Evolutionary conservation across 148 eudicot species (phyloP).

Genomic region (Fagopyrum homotropicum): DNA sequence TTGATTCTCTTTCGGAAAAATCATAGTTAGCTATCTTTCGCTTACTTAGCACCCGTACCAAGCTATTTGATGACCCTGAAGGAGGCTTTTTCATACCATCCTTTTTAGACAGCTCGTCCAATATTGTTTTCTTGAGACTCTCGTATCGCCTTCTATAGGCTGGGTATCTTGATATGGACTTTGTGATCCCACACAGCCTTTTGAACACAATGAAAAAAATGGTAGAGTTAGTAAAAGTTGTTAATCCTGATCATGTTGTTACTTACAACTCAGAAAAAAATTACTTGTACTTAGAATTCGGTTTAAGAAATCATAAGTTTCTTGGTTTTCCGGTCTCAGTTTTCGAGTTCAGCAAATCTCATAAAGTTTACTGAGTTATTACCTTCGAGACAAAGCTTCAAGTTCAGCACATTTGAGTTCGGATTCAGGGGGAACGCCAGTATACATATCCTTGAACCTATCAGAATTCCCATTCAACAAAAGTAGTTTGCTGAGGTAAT

Average conservation of each 20-base stretch:
- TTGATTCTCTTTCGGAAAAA: neutral
- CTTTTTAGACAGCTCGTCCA: constrained; percentile 50
- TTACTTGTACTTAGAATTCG: too few species aligned
- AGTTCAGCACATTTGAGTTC: constrained; percentile 74
- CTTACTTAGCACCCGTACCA: constrained; percentile 43
- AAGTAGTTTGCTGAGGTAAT: constrained; percentile 59
- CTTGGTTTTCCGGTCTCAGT: too few species aligned
- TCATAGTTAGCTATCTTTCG: neutral
- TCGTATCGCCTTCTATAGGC: constrained; percentile 84
- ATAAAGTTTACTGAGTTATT: neutral
- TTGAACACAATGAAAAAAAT: neutral
- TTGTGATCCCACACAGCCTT: constrained; percentile 85
- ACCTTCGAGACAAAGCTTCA: constrained; percentile 93
- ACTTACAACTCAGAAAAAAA: too few species aligned
- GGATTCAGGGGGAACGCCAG: constrained; percentile 39
- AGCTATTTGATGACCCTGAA: constrained; percentile 25
- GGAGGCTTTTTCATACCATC: constrained; percentile 22
- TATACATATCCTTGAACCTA: constrained; percentile 37
- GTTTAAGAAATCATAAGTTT: too few species aligned
- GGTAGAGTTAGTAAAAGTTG: too few species aligned
- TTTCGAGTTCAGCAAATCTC: neutral
- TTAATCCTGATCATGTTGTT: too few species aligned
- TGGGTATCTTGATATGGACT: constrained; percentile 81
- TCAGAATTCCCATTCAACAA: constrained; percentile 50
- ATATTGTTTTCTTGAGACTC: constrained; percentile 36